Conservation (phyloP, 176 grass and related monocot genomes). For the Calamus simplicifolius region DNA sequence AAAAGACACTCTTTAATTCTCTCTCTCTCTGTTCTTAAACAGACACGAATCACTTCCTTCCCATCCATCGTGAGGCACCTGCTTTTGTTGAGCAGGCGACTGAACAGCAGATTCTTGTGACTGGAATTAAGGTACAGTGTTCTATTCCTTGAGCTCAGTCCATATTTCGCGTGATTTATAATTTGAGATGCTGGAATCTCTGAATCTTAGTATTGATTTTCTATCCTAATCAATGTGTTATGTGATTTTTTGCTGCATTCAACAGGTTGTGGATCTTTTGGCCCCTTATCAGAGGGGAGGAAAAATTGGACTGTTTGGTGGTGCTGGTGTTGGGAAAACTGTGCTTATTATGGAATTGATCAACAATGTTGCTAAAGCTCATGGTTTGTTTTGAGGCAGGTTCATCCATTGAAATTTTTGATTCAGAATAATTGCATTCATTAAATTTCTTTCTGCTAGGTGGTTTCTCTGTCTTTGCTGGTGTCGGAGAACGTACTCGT, state of each 20-base stretch:
- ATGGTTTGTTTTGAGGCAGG: conserved; percentile 36
- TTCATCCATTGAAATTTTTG: too few relatives aligned
- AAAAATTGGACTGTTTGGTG: conserved; percentile 95
- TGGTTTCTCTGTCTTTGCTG: conserved; percentile 97
- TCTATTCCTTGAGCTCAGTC: too few relatives aligned
- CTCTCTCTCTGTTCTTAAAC: neutral
- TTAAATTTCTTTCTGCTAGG: conserved; percentile 30
- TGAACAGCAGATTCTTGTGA: conserved; percentile 91
- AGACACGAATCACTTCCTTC: conserved; percentile 77
- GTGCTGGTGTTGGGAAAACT: conserved; percentile 95
- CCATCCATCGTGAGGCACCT: conserved; percentile 90
- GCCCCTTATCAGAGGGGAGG: conserved; percentile 96
- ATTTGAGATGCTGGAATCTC: too few relatives aligned
- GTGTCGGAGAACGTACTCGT: conserved; percentile 88
- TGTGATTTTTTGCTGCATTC: neutral
- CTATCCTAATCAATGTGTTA: neutral
- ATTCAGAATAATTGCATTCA: too few relatives aligned
- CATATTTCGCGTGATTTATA: too few relatives aligned
- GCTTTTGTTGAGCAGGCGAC: conserved; percentile 93
- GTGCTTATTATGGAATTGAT: conserved; percentile 98
- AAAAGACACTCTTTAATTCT: too few relatives aligned
- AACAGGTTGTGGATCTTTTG: conserved; percentile 95
- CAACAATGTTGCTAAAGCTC: conserved; percentile 90
- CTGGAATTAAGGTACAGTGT: conserved; percentile 75
- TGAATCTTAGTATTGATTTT: too few relatives aligned